A percentile compares a stretch with the other conserved stretches of the same genome.
Evolutionary conservation across 345 rosid species (phyloP).

Genomic region (Camelina laxa): DNA sequence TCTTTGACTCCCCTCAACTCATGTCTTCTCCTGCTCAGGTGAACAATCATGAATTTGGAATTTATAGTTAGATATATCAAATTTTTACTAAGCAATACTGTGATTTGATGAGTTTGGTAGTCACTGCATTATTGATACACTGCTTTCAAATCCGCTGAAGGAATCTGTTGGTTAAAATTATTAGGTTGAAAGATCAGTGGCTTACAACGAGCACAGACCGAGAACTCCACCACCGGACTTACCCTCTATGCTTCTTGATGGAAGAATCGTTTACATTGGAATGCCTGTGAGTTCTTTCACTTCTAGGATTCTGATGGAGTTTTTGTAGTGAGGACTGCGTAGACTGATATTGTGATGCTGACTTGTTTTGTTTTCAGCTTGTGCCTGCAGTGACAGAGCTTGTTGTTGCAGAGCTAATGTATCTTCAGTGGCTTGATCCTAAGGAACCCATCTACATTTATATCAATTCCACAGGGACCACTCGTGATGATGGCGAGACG

Average conservation of each 20-base stretch:
- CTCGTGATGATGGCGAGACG: constrained; percentile 88
- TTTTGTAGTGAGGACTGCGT: background rate
- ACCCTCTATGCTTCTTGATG: constrained; percentile 77
- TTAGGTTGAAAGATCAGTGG: constrained; percentile 75
- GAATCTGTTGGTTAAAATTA: constrained; percentile 9
- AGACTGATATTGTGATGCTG: constrained; percentile 14
- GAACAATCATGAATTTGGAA: background rate
- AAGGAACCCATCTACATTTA: constrained; percentile 75
- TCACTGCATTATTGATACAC: background rate
- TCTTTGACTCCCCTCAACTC: constrained; percentile 74
- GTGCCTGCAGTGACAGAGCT: constrained; percentile 91
- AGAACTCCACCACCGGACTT: constrained; percentile 79
- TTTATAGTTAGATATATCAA: background rate
- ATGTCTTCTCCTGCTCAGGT: constrained; percentile 89
- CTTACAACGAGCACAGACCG: constrained; percentile 64
- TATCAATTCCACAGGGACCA: constrained; percentile 89
- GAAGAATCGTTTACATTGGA: constrained; percentile 86
- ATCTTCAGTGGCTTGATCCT: constrained; percentile 80
- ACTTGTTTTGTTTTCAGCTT: constrained; percentile 55
- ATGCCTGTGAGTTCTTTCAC: constrained; percentile 69
- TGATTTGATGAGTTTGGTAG: constrained; percentile 14
- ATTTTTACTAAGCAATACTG: background rate
- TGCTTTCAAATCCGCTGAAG: background rate
- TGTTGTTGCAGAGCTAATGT: constrained; percentile 75
- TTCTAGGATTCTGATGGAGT: background rate